A percentile compares a stretch with the other conserved stretches of the same genome.
Evolutionary conservation across 352 stramenopile species (phyloP).

Genomic region (Pythium pyrilobum): DNA sequence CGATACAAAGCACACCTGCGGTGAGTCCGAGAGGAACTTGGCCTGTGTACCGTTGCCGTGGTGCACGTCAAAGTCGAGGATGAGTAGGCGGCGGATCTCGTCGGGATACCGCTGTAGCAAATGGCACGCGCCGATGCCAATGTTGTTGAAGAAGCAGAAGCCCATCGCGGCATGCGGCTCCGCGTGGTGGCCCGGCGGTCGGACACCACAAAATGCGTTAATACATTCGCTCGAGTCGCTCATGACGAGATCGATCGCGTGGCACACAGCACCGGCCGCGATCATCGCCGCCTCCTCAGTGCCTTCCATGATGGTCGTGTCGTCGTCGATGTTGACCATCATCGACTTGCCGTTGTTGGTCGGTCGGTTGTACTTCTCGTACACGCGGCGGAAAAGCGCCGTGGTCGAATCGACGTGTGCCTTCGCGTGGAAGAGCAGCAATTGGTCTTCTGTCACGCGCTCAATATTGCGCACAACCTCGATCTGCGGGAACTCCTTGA

Average conservation of each 20-base stretch:
- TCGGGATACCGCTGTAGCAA: constrained; percentile 32
- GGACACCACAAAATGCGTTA: constrained; percentile 55
- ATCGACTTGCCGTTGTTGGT: background rate
- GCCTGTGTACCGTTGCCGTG: constrained; percentile 87
- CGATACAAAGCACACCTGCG: constrained; percentile 36
- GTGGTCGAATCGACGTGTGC: constrained; percentile 27
- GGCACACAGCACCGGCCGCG: constrained; percentile 27
- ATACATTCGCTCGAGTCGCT: constrained; percentile 3
- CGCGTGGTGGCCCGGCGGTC: constrained; percentile 85
- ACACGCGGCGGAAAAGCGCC: constrained; percentile 13
- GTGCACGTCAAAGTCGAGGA: constrained; percentile 90
- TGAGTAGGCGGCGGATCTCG: constrained; percentile 41
- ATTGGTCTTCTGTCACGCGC: constrained; percentile 19
- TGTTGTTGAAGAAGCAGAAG: constrained; percentile 88
- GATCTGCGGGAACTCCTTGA: constrained; percentile 23
- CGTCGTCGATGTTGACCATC: constrained; percentile 27
- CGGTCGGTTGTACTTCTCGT: background rate
- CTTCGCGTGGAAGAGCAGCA: constrained; percentile 30
- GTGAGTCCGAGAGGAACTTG: constrained; percentile 59
- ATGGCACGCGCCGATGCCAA: constrained; percentile 67
- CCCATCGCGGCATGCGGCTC: constrained; percentile 64
- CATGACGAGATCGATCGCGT: constrained; percentile 43
- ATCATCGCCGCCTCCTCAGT: constrained; percentile 26
- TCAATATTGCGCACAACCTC: constrained; percentile 16
- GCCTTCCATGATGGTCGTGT: constrained; percentile 30